A percentile compares a stretch with the other conserved stretches of the same genome.
These are phyloP conservation scores for Tieghemostelium lacteum DNA, from an alignment of 78 protist genomes.

Conservation along the genomic window DNA sequence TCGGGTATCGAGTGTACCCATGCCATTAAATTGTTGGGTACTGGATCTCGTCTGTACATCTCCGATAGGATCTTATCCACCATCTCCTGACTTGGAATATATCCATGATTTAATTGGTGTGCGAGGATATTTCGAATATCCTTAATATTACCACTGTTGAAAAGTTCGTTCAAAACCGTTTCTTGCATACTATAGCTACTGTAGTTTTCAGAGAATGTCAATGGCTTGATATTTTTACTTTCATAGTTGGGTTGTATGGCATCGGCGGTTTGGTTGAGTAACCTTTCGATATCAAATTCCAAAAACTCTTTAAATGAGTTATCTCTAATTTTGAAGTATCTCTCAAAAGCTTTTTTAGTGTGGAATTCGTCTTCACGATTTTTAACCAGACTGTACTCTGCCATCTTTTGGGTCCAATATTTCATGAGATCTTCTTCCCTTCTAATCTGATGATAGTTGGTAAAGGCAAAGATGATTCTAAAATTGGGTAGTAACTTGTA, in stretches of 20 bases:
- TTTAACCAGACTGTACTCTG: background rate
- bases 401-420: background rate
- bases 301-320: background rate
- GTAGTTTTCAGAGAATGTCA: too few relatives aligned
- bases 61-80: background rate
- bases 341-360: background rate
- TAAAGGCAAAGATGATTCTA: background rate
- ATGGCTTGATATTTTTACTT: too few relatives aligned
- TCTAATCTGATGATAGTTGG: background rate
- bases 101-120: background rate
- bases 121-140: background rate
- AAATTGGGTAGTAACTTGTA: background rate
- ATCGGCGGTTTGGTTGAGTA: background rate
- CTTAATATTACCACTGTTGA: too few relatives aligned
- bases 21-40: too few relatives aligned
- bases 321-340: too few relatives aligned
- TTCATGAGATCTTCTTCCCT: background rate
- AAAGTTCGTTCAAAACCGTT: background rate
- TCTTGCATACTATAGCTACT: background rate
- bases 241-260: background rate
- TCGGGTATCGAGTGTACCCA: background rate
- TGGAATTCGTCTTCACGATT: background rate
- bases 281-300: too few relatives aligned
- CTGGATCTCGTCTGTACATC: background rate
- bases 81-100: background rate